Evolutionary conservation across 768 basidiomycete species (phyloP).

Genomic region (Lactarius quietus): DNA sequence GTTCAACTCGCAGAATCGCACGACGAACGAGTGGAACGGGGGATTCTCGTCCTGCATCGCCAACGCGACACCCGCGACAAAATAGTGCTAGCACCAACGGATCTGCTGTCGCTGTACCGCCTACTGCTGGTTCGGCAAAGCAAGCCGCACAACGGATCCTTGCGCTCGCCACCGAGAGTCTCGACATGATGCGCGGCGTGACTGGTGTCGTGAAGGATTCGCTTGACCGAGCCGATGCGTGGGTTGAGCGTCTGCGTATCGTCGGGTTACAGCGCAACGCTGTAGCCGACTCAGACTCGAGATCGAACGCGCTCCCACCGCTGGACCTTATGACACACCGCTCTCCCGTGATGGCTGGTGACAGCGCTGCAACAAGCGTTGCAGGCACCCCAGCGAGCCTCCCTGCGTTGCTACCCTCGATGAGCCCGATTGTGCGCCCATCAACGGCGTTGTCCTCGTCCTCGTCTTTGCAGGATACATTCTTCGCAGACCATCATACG

Average conservation of each 20-base stretch:
- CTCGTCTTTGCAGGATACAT: constrained; percentile 10
- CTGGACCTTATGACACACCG: constrained; percentile 22
- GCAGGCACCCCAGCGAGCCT: constrained; percentile 15
- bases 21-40: constrained; percentile 23
- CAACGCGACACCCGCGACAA: constrained; percentile 30
- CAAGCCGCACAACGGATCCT: constrained; percentile 78
- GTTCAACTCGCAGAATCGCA: constrained; percentile 17
- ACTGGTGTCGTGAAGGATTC: constrained; percentile 86
- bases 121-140: constrained; percentile 54
- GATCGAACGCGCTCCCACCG: constrained; percentile 4
- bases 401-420: constrained; percentile 14
- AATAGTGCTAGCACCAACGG: constrained; percentile 30
- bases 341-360: constrained; percentile 11
- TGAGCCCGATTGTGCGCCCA: constrained; percentile 20
- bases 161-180: constrained; percentile 81
- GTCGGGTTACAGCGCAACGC: constrained; percentile 67
- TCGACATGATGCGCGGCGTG: constrained; percentile 90
- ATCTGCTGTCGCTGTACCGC: constrained; percentile 25
- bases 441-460: constrained; percentile 16
- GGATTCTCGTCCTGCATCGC: constrained; percentile 33
- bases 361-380: constrained; percentile 23
- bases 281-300: constrained; percentile 2
- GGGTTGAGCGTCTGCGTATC: constrained; percentile 78
- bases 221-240: constrained; percentile 85
- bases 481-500: constrained; percentile 19